Percentiles rank a stretch among this genome's conserved stretches.
Conservation (phyloP, 1,284 basidiomycete genomes). For the Papiliotrema fonsecae region DNA sequence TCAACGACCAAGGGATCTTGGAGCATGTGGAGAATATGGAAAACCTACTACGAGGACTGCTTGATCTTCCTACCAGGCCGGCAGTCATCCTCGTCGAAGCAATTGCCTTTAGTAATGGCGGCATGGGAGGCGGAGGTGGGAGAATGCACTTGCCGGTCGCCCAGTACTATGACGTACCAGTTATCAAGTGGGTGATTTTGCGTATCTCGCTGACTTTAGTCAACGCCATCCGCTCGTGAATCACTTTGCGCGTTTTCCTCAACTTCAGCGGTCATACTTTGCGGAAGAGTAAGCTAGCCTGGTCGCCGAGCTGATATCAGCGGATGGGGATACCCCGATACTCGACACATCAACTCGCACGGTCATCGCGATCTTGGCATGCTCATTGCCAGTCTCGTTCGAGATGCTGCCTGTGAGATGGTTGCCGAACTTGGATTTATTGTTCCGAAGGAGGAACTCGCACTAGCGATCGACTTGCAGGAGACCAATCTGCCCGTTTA, state of each 20-base stretch:
- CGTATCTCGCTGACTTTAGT: conserved; percentile 24
- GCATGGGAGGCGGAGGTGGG: conserved; percentile 46
- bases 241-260: conserved; percentile 44
- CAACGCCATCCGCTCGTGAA: conserved; percentile 41
- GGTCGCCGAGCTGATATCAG: conserved; percentile 16
- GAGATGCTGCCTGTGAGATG: conserved; percentile 39
- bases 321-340: conserved; percentile 43
- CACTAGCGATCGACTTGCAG: not conserved
- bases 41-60: conserved; percentile 41
- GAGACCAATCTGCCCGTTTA: not conserved
- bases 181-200: conserved; percentile 11
- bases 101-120: conserved; percentile 39
- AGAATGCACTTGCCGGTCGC: conserved; percentile 46
- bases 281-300: conserved; percentile 30
- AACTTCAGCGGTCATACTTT: conserved; percentile 42
- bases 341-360: conserved; percentile 39
- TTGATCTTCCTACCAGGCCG: conserved; percentile 35
- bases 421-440: conserved; percentile 17
- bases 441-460: not conserved
- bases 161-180: conserved; percentile 39
- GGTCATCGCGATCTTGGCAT: conserved; percentile 43
- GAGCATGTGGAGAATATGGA: conserved; percentile 48
- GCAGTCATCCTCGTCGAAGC: conserved; percentile 44
- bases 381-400: conserved; percentile 35
- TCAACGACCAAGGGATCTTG: conserved; percentile 44